Percentiles rank a stretch among this genome's conserved stretches.
phyloP scores from a whole-genome alignment of 2,329 filamentous ascomycete genomes.

The Apiospora pterosperma region DNA sequence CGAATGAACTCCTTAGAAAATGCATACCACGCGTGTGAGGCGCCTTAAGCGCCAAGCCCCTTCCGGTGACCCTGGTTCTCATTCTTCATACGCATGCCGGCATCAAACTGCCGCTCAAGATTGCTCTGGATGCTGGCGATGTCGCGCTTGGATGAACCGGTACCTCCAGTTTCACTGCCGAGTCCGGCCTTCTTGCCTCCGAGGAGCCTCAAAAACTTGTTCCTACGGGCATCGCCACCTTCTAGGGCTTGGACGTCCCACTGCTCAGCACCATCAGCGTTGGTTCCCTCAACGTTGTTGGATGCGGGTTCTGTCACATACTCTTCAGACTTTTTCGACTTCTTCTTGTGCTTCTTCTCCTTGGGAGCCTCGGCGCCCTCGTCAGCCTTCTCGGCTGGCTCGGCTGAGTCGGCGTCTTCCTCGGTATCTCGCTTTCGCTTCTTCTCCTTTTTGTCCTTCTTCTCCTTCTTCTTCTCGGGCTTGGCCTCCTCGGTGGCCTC shows the following conservation, averaged over 20 bases:
- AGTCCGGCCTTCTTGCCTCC: slow-evolving; percentile 44
- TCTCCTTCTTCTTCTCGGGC: slow-evolving; percentile 15
- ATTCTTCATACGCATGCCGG: slow-evolving; percentile 54
- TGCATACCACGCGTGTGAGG: slow-evolving; percentile 8
- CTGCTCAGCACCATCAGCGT: slow-evolving; percentile 32
- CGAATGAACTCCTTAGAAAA: slow-evolving; percentile 15
- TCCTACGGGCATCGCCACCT: slow-evolving; percentile 47
- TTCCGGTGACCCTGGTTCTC: slow-evolving; percentile 46
- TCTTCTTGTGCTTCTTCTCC: slow-evolving; percentile 18
- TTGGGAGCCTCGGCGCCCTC: slow-evolving; percentile 18
- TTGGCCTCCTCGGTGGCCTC: slow-evolving; percentile 5
- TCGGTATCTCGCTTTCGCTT: slow-evolving; percentile 19
- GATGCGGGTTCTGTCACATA: slow-evolving; percentile 14
- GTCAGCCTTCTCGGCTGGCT: not conserved
- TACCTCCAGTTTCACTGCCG: slow-evolving; percentile 6
- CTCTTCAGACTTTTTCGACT: slow-evolving; percentile 15
- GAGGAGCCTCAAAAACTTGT: slow-evolving; percentile 55
- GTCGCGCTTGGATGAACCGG: slow-evolving; percentile 18
- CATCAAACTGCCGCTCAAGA: slow-evolving; percentile 54
- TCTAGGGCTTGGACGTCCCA: slow-evolving; percentile 53
- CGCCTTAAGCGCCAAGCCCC: slow-evolving; percentile 47
- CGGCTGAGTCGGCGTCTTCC: slow-evolving; percentile 11
- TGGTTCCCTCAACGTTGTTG: slow-evolving; percentile 17
- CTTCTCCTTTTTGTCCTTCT: slow-evolving; percentile 19
- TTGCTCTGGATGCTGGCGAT: slow-evolving; percentile 39